Percentiles rank a stretch among this genome's conserved stretches.
Evolutionary conservation across 192 early-diverging fungal species (phyloP).

Genomic region (Thoreauomyces humboldtii): DNA sequence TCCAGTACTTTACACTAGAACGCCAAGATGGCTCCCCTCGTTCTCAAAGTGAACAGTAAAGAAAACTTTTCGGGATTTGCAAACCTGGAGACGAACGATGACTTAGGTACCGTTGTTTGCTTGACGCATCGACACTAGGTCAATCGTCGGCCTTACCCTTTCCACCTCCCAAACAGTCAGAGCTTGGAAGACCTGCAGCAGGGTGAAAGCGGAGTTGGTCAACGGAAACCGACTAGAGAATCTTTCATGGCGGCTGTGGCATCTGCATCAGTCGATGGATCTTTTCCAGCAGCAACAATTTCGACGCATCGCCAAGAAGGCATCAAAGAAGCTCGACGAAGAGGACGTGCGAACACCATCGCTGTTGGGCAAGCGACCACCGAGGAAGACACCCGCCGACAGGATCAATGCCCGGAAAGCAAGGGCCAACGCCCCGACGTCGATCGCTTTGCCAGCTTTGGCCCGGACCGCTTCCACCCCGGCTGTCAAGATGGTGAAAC

Average conservation of each 20-base stretch:
- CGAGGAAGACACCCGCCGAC: not conserved
- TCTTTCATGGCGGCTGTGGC: conserved; percentile 84
- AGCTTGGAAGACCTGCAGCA: conserved; percentile 80
- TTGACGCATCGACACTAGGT: not conserved
- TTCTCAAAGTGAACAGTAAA: conserved; percentile 19
- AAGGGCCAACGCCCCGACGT: not conserved
- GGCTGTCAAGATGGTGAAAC: not conserved
- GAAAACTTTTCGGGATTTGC: conserved; percentile 66
- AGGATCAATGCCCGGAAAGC: too few relatives aligned
- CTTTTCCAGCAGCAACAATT: conserved; percentile 1
- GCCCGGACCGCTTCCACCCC: not conserved
- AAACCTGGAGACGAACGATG: conserved; percentile 70
- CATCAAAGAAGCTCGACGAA: conserved; percentile 17
- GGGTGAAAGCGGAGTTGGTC: conserved; percentile 80
- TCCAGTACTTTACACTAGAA: too few relatives aligned
- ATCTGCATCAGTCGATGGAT: conserved; percentile 51
- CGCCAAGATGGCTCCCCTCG: conserved; percentile 6
- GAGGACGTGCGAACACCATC: conserved; percentile 5
- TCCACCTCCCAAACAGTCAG: not conserved
- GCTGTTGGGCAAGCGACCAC: not conserved
- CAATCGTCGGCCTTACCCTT: not conserved
- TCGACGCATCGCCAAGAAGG: conserved; percentile 7
- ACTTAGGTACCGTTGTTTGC: conserved; percentile 42
- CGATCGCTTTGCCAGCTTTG: not conserved
- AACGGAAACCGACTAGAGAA: conserved; percentile 80